These are phyloP conservation scores for Chrysanthemum seticuspe DNA, from an alignment of 129 eudicot genomes.

Conservation along the genomic window DNA sequence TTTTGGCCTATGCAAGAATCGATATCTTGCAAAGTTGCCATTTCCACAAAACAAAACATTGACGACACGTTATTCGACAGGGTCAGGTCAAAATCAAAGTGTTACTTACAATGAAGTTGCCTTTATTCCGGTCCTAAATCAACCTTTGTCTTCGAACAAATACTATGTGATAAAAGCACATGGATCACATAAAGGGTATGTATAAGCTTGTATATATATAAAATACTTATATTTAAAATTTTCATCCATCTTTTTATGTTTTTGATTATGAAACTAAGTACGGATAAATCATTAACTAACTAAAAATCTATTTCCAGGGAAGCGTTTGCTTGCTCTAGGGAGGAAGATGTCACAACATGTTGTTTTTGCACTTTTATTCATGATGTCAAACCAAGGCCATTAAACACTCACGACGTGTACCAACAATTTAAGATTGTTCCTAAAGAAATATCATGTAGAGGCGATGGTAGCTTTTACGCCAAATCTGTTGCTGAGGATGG, in stretches of 20 bases:
- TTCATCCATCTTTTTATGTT: background rate
- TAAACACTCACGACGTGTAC: slow-evolving; percentile 44
- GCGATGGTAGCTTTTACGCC: slow-evolving; percentile 39
- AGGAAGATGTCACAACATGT: slow-evolving; percentile 13
- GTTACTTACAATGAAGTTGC: slow-evolving; percentile 24
- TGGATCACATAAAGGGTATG: slow-evolving; percentile 53
- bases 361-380: slow-evolving; percentile 41
- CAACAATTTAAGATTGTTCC: slow-evolving; percentile 59
- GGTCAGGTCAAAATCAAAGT: background rate
- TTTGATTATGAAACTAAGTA: background rate
- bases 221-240: background rate
- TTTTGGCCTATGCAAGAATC: slow-evolving; percentile 49
- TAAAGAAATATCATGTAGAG: background rate
- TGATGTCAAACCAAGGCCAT: slow-evolving; percentile 66
- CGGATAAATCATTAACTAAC: background rate
- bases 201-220: background rate
- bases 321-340: background rate
- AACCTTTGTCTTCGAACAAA: slow-evolving; percentile 57
- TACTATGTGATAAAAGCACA: slow-evolving; percentile 62
- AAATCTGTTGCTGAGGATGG: slow-evolving; percentile 55
- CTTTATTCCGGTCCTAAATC: slow-evolving; percentile 61
- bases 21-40: slow-evolving; percentile 41
- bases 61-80: slow-evolving; percentile 30
- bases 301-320: background rate
- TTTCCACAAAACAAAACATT: slow-evolving; percentile 70